These are phyloP conservation scores for Fereydounia khargensis DNA, from an alignment of 1,284 basidiomycete species.

Conservation along the genomic window DNA sequence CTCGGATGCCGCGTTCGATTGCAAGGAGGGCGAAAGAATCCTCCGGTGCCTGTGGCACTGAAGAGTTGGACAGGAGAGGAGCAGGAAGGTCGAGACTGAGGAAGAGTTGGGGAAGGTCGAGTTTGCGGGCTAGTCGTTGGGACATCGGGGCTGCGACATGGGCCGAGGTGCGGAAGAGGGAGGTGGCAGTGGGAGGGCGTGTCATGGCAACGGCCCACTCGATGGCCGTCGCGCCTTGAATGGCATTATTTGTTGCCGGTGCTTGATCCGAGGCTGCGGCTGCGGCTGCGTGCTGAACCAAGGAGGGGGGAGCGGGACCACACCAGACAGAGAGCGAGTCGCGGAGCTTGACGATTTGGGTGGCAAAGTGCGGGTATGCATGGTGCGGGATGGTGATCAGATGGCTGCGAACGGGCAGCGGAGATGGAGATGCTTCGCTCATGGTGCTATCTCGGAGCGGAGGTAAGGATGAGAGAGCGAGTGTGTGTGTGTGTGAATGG, in stretches of 20 bases:
- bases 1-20: constrained; percentile 27
- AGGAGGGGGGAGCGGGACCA: constrained; percentile 2
- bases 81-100: constrained; percentile 33
- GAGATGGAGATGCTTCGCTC: too few relatives aligned
- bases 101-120: constrained; percentile 26
- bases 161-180: constrained; percentile 2
- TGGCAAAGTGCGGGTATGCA: constrained; percentile 6
- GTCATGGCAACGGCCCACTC: constrained; percentile 37
- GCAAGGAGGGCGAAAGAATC: constrained; percentile 23
- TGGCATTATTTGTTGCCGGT: too few relatives aligned
- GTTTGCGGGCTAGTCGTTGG: constrained; percentile 11
- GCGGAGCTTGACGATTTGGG: constrained; percentile 10
- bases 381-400: constrained; percentile 14
- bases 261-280: neutral
- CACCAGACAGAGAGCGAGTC: constrained; percentile 14
- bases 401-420: too few relatives aligned
- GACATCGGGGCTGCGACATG: constrained; percentile 7
- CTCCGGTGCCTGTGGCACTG: constrained; percentile 6
- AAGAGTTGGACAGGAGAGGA: constrained; percentile 1
- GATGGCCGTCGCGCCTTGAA: constrained; percentile 3
- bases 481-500: too few relatives aligned
- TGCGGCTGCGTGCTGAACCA: constrained; percentile 1
- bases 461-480: too few relatives aligned
- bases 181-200: neutral
- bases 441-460: too few relatives aligned